These are phyloP conservation scores for Pseudoscleropodium purum DNA, from an alignment of 225 moss, liverwort and hornwort species.

Conservation along the genomic window DNA sequence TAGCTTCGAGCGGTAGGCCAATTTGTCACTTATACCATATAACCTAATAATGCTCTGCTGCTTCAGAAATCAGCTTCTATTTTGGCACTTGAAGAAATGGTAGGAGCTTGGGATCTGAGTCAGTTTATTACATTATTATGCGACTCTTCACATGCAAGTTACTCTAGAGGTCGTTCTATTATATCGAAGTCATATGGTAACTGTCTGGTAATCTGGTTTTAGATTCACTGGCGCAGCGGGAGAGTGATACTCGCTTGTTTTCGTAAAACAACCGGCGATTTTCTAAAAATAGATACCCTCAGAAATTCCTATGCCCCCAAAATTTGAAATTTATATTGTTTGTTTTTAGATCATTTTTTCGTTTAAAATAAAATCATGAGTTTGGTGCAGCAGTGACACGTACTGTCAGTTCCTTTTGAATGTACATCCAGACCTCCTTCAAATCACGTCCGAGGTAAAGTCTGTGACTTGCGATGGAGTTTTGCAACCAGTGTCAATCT, in stretches of 20 bases:
- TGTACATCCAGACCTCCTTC: neutral
- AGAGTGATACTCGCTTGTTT: neutral
- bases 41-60: too few relatives aligned
- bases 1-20: neutral
- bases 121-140: neutral
- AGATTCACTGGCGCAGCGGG: neutral
- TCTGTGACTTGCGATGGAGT: neutral
- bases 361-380: too few relatives aligned
- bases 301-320: too few relatives aligned
- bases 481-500: neutral
- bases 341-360: neutral
- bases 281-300: neutral
- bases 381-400: neutral
- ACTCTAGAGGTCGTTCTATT: neutral
- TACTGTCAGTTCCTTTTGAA: too few relatives aligned
- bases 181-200: too few relatives aligned
- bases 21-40: neutral
- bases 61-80: neutral
- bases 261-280: neutral
- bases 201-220: neutral
- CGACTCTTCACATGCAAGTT: neutral
- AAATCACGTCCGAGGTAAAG: neutral
- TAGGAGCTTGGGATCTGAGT: too few relatives aligned
- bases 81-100: neutral
- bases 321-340: too few relatives aligned